These are phyloP conservation scores for Leishmania arabica DNA, from an alignment of 208 protist genomes.

Conservation along the genomic window DNA sequence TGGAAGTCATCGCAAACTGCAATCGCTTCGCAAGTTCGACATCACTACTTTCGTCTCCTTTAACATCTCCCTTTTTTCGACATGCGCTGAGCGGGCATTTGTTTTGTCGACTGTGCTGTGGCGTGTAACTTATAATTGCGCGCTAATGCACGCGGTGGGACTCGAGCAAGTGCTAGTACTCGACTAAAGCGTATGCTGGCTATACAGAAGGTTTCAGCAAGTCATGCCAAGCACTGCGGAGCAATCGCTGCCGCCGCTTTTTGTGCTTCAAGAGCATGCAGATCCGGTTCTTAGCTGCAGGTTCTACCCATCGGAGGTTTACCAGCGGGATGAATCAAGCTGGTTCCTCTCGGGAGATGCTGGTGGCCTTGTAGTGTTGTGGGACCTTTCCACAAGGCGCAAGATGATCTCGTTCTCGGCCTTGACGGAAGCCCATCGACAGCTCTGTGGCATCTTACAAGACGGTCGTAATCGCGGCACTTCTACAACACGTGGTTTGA, in stretches of 20 bases:
- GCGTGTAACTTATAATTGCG: neutral
- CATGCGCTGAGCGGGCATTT: neutral
- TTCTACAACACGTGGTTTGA: too few species aligned
- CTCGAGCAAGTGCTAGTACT: neutral
- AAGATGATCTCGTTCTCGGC: constrained; percentile 46
- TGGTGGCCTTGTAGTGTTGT: constrained; percentile 61
- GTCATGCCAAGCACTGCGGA: neutral
- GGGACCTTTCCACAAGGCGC: constrained; percentile 63
- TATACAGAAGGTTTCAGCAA: neutral
- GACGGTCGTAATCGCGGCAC: neutral
- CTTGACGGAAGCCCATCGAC: constrained; percentile 13
- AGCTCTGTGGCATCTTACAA: neutral
- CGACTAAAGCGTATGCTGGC: neutral
- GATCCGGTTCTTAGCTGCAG: constrained; percentile 59
- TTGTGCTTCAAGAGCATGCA: constrained; percentile 65
- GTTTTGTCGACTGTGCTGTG: neutral
- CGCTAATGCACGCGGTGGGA: neutral
- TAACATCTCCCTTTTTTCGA: neutral
- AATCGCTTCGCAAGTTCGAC: too few species aligned
- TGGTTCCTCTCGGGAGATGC: constrained; percentile 76
- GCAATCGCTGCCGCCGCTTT: constrained; percentile 45
- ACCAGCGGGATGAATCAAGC: constrained; percentile 29
- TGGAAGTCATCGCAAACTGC: neutral
- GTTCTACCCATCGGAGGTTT: constrained; percentile 37
- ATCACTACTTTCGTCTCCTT: neutral